phyloP scores from a whole-genome alignment of 192 early-diverging fungal species.

The Gigaspora rosea region DNA sequence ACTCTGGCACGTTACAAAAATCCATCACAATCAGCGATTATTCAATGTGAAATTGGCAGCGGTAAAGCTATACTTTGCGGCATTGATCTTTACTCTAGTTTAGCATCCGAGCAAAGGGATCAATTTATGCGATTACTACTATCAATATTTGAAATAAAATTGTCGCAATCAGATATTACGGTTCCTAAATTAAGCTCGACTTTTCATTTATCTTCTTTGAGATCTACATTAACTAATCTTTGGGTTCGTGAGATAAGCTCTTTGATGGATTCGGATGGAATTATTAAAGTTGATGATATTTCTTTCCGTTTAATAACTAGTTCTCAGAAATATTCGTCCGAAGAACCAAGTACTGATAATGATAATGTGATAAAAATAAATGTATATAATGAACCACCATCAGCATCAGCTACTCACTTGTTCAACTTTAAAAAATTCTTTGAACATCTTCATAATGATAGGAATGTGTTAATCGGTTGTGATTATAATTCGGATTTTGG shows the following conservation, averaged over 20 bases:
- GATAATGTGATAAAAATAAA: constrained; percentile 45
- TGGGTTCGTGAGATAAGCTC: background rate
- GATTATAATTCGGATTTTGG: constrained; percentile 59
- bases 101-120: background rate
- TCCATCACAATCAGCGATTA: no score
- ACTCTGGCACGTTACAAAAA: no score
- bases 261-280: background rate
- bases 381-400: constrained; percentile 46
- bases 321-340: background rate
- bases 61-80: no score
- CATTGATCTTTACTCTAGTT: no score
- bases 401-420: constrained; percentile 52
- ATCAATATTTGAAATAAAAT: constrained; percentile 5
- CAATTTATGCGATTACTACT: background rate
- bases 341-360: background rate
- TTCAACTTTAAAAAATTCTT: constrained; percentile 61
- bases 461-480: constrained; percentile 37
- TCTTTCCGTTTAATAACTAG: constrained; percentile 32
- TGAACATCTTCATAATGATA: constrained; percentile 46
- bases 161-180: background rate
- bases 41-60: no score
- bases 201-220: constrained; percentile 6
- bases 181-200: background rate
- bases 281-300: constrained; percentile 32
- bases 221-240: constrained; percentile 13